A percentile compares a stretch with the other conserved stretches of the same genome.
Conservation (phyloP, 2,329 filamentous ascomycete species). For the Byssoonygena ceratinophila region DNA sequence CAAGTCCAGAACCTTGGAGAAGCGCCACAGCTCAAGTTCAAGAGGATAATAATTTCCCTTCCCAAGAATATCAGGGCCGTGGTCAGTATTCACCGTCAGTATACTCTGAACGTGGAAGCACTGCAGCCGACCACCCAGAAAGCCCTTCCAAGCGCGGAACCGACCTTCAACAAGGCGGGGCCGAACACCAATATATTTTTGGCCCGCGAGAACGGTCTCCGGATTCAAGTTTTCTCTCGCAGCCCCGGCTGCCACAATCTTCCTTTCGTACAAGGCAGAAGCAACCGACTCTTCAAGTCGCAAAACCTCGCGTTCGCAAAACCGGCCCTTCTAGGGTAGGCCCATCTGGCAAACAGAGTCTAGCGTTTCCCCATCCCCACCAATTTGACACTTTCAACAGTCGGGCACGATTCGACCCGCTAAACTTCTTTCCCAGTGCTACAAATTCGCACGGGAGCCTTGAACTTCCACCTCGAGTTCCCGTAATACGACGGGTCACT, state of each 20-base stretch:
- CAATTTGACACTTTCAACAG: conserved; percentile 16
- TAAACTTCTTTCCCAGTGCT: conserved; percentile 17
- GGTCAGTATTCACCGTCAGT: background rate
- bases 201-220: background rate
- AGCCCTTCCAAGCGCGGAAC: background rate
- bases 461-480: conserved; percentile 9
- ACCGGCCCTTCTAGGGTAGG: background rate
- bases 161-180: background rate
- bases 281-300: background rate
- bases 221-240: background rate
- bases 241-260: background rate
- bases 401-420: conserved; percentile 14
- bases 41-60: background rate
- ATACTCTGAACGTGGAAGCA: background rate
- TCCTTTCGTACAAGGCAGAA: background rate
- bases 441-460: conserved; percentile 7
- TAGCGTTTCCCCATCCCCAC: conserved; percentile 14
- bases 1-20: background rate
- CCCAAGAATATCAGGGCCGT: background rate
- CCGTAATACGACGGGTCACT: conserved; percentile 1
- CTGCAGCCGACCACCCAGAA: background rate
- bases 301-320: background rate
- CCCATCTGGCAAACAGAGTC: background rate
- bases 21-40: background rate
- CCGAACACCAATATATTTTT: background rate